Conservation (phyloP, 164 flowering plant genomes). For the Aristolochia contorta region DNA sequence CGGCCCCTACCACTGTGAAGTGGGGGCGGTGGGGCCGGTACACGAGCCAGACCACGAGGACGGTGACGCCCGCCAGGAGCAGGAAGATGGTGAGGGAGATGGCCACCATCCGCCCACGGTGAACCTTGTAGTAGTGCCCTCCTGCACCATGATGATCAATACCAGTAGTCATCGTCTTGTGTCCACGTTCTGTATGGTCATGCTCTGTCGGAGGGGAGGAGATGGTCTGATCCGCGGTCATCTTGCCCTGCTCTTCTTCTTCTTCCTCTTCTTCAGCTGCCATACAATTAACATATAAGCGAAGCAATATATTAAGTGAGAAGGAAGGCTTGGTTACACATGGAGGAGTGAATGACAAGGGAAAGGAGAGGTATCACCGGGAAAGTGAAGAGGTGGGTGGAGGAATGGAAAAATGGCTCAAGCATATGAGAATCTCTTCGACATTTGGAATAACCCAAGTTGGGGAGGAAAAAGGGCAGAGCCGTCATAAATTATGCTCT, state of each 20-base stretch:
- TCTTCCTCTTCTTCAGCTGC: no score
- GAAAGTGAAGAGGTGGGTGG: neutral
- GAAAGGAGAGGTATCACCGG: neutral
- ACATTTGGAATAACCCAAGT: neutral
- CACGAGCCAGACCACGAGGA: constrained; percentile 49
- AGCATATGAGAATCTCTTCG: no score
- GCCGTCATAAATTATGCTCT: neutral
- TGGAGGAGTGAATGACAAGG: no score
- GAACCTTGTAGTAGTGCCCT: neutral
- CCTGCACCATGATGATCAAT: no score
- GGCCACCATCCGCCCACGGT: constrained; percentile 15
- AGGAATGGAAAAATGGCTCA: no score
- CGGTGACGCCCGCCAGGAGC: constrained; percentile 44
- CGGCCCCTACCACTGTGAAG: constrained; percentile 56
- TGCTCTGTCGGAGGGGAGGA: no score
- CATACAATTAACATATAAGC: no score
- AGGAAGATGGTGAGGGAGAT: constrained; percentile 29
- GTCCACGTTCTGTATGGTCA: no score
- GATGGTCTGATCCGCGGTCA: no score
- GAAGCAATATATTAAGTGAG: neutral
- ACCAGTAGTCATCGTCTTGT: neutral
- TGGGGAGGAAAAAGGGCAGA: neutral
- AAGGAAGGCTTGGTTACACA: no score
- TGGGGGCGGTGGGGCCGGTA: constrained; percentile 66
- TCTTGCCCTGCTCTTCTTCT: no score